phyloP scores from a whole-genome alignment of 2,329 filamentous ascomycete species.

The Grosmannia serpens region DNA sequence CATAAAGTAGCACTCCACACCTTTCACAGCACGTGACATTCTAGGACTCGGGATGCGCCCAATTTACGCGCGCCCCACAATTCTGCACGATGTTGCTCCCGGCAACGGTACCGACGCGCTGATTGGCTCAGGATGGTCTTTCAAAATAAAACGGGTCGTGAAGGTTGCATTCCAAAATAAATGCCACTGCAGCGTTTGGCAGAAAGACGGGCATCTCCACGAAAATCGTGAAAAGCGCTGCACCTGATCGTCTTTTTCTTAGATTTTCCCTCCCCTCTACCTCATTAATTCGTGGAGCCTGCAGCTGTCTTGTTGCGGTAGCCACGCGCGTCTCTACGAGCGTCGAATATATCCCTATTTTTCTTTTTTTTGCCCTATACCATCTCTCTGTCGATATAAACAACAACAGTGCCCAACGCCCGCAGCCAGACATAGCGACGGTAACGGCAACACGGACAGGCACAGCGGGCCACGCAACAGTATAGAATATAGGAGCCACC shows the following conservation, averaged over 20 bases:
- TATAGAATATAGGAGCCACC: background rate
- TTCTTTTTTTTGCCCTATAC: background rate
- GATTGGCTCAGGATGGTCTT: constrained; percentile 6
- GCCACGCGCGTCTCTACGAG: background rate
- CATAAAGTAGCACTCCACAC: background rate
- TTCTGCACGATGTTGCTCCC: constrained; percentile 11
- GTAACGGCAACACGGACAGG: background rate
- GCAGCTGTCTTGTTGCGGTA: background rate
- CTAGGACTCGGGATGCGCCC: background rate
- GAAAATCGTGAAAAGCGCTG: background rate
- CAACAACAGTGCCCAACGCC: background rate
- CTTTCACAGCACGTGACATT: background rate
- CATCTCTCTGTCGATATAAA: background rate
- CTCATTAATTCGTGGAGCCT: background rate
- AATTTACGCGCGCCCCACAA: background rate
- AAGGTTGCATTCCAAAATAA: constrained; percentile 4
- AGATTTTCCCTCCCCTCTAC: background rate
- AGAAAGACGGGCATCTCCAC: background rate
- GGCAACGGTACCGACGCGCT: constrained; percentile 15
- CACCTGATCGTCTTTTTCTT: background rate
- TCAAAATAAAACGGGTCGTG: constrained; percentile 9
- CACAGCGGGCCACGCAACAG: background rate
- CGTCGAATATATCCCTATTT: background rate
- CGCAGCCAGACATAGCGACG: background rate
- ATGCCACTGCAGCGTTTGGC: background rate